A percentile compares a stretch with the other conserved stretches of the same genome.
phyloP scores from a whole-genome alignment of 331 rosid species.

The Malus hybrid region DNA sequence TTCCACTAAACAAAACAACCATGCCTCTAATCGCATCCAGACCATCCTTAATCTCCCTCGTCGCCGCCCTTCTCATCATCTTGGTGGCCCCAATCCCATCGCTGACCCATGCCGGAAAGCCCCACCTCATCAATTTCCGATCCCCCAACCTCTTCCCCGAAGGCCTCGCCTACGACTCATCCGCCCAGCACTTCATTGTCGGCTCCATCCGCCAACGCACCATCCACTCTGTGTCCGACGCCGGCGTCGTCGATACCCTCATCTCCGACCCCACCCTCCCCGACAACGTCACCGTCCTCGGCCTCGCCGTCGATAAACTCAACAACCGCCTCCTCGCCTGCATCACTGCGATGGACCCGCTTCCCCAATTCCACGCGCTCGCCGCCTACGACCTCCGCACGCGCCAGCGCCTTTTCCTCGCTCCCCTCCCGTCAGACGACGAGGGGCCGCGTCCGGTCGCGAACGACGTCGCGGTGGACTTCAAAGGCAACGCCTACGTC shows the following conservation, averaged over 20 bases:
- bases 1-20: not conserved
- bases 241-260: conserved; percentile 54
- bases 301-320: conserved; percentile 57
- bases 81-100: not conserved
- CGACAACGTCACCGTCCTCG: conserved; percentile 48
- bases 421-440: conserved; percentile 30
- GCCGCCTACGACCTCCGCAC: conserved; percentile 72
- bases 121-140: conserved; percentile 59
- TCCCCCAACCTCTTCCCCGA: conserved; percentile 72
- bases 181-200: conserved; percentile 52
- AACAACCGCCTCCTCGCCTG: conserved; percentile 62
- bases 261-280: conserved; percentile 59
- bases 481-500: conserved; percentile 71
- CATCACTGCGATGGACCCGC: conserved; percentile 31
- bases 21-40: not conserved
- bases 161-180: conserved; percentile 63
- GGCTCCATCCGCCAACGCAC: conserved; percentile 55
- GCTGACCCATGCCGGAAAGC: conserved; percentile 22
- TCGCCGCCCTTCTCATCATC: not conserved
- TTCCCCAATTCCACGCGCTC: conserved; percentile 59
- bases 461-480: conserved; percentile 62
- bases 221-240: conserved; percentile 52
- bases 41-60: not conserved
- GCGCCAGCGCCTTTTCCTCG: conserved; percentile 47
- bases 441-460: conserved; percentile 20